phyloP scores from a whole-genome alignment of 805 yeast species.

The Candida maris region DNA sequence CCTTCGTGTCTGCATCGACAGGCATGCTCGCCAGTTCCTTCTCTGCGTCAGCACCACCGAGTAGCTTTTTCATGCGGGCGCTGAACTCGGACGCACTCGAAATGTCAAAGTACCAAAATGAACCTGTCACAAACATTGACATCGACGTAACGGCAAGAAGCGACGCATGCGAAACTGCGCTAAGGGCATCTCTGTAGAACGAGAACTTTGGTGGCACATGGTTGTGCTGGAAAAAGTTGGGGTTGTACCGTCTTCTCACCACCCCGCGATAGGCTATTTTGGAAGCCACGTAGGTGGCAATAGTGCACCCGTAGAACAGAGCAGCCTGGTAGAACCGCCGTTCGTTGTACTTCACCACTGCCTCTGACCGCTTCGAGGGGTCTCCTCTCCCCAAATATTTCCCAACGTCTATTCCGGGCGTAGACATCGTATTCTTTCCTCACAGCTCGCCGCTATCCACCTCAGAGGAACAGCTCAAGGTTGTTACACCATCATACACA shows the following conservation, averaged over 20 bases:
- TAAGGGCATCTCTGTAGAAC: constrained; percentile 76
- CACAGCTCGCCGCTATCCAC: too few relatives aligned
- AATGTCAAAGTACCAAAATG: constrained; percentile 78
- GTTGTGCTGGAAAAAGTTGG: constrained; percentile 77
- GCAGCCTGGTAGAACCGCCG: constrained; percentile 72
- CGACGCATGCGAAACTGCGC: constrained; percentile 81
- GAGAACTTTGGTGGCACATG: constrained; percentile 83
- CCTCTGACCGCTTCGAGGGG: constrained; percentile 26
- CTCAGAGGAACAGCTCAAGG: too few relatives aligned
- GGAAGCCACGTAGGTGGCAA: constrained; percentile 66
- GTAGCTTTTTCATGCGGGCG: constrained; percentile 52
- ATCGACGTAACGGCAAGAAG: constrained; percentile 67
- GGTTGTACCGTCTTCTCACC: constrained; percentile 65
- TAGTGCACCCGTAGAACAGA: constrained; percentile 67
- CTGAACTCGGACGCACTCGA: constrained; percentile 69
- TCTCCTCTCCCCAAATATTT: constrained; percentile 28
- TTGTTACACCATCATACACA: too few relatives aligned
- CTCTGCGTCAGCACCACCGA: constrained; percentile 69
- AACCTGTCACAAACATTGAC: constrained; percentile 69
- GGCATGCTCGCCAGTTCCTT: constrained; percentile 42
- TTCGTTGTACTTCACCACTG: constrained; percentile 47
- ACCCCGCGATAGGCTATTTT: constrained; percentile 75
- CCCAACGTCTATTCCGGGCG: constrained; percentile 28
- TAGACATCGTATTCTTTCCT: too few relatives aligned
- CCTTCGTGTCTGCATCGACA: constrained; percentile 56